Evolutionary conservation across 176 grass and related monocot species (phyloP), one percentile per base, ranked within the genome.

Genomic region (Carex littledalei): DNA sequence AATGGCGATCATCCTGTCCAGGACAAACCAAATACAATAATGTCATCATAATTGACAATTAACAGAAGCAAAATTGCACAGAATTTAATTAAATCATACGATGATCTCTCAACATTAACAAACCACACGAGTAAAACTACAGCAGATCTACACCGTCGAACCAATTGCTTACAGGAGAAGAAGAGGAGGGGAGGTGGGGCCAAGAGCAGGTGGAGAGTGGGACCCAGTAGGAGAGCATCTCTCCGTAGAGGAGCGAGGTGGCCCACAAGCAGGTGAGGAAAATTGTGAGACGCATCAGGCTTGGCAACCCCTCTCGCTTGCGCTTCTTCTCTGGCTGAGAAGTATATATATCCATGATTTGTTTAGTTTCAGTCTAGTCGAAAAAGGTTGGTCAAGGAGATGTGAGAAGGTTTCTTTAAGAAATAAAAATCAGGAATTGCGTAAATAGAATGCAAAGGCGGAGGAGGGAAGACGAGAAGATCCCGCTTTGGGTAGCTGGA

Each of bases 221-320:
- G 65, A 85, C 73, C 95, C 95, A 98, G 85, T 92, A 95, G 71
- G 95, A 47, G 64, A 87, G 63, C 89, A 90, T 92, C 91, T 98
- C 95, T 68, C 95, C 95, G 60, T 93, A 98, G 80, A 98, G 85
- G 80, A 98, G 84, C 45, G 93, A 88, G 17, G 84, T 85, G 16
- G 85, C 89, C 95, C 95, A 98, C 67, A 91, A 83, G 63, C 93
- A 86, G 84, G 92, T 91, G 73, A 98, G 95, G 69, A 93, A 88
- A 43, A 98, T 76, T 18, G 95, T 94, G 80, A 95, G 80, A 75
- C 81, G 88, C 93, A 87, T 90, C 74, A 87, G 86, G 88, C 91
- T 94, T 86, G 86, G 87, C 86, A 98, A 88, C 82, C 37, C 63
- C 49, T 58, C 24, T 66, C 58, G 72, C 41, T 68, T 14, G 4